Percentiles rank a stretch among this genome's conserved stretches.
Evolutionary conservation across 192 early-diverging fungal genomes (phyloP).

Genomic region (Linderina pennispora): DNA sequence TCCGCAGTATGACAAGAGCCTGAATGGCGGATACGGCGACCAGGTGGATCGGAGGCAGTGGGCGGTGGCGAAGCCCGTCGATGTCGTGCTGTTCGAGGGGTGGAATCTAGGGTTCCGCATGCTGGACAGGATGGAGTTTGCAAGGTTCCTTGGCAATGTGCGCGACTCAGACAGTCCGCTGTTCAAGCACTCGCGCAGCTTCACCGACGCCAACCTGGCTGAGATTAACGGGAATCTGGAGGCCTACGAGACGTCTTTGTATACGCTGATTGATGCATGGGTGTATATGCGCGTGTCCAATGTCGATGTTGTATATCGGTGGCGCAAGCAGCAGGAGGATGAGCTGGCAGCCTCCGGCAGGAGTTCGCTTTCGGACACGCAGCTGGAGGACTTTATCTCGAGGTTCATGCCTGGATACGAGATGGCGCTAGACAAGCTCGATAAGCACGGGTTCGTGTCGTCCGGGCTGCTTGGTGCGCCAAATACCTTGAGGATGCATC

Average conservation of each 20-base stretch:
- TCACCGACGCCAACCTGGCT: conserved; percentile 15
- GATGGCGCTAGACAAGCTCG: conserved; percentile 30
- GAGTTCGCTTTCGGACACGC: conserved; percentile 59
- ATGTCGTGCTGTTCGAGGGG: conserved; percentile 89
- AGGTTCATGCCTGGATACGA: conserved; percentile 85
- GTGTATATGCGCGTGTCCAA: conserved; percentile 60
- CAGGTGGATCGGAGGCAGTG: conserved; percentile 56
- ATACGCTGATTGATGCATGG: conserved; percentile 70
- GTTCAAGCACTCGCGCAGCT: conserved; percentile 38
- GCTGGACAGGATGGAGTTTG: conserved; percentile 35
- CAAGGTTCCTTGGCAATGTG: conserved; percentile 9
- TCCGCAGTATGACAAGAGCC: conserved; percentile 79
- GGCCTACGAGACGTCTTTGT: conserved; percentile 53
- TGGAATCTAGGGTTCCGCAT: conserved; percentile 87
- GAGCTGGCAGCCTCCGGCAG: conserved; percentile 26
- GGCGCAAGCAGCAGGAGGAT: conserved; percentile 87
- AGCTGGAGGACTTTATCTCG: conserved; percentile 78
- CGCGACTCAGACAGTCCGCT: conserved; percentile 3
- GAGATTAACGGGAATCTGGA: conserved; percentile 26
- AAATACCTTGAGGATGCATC: conserved; percentile 31
- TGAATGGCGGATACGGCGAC: conserved; percentile 74
- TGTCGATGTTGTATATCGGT: conserved; percentile 65
- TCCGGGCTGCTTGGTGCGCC: conserved; percentile 17
- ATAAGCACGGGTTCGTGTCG: conserved; percentile 25
- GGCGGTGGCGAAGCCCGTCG: conserved; percentile 45